These are phyloP conservation scores for Penicillium sp. DNA, from an alignment of 2,329 filamentous ascomycete species.

Conservation along the genomic window DNA sequence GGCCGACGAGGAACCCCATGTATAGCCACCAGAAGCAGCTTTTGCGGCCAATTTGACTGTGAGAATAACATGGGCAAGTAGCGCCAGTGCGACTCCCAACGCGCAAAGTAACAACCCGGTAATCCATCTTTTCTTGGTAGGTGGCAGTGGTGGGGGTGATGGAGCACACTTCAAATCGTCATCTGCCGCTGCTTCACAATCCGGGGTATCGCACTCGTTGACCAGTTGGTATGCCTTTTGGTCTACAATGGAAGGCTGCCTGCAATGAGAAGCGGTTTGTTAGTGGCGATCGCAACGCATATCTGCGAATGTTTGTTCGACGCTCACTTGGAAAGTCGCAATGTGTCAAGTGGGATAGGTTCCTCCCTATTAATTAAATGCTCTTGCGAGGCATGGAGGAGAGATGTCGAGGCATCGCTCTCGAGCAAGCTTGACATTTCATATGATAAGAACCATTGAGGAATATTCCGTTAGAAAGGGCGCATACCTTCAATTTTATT, in stretches of 20 bases:
- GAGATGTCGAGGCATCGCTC: not conserved
- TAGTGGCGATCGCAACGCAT: not conserved
- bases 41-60: not conserved
- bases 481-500: not conserved
- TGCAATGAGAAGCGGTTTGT: not conserved
- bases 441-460: not conserved
- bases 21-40: not conserved
- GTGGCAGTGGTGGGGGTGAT: not conserved
- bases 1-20: not conserved
- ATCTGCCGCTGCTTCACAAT: not conserved
- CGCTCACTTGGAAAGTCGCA: not conserved
- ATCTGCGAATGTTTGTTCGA: no score
- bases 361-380: not conserved
- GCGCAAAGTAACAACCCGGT: not conserved
- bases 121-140: not conserved
- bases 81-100: not conserved
- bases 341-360: not conserved
- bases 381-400: not conserved
- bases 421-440: not conserved
- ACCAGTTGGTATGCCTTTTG: not conserved
- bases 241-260: not conserved
- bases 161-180: not conserved
- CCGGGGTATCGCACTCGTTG: not conserved
- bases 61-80: not conserved
- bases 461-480: not conserved